Conservation (phyloP, 345 rosid species). For the Hirschfeldia incana region DNA sequence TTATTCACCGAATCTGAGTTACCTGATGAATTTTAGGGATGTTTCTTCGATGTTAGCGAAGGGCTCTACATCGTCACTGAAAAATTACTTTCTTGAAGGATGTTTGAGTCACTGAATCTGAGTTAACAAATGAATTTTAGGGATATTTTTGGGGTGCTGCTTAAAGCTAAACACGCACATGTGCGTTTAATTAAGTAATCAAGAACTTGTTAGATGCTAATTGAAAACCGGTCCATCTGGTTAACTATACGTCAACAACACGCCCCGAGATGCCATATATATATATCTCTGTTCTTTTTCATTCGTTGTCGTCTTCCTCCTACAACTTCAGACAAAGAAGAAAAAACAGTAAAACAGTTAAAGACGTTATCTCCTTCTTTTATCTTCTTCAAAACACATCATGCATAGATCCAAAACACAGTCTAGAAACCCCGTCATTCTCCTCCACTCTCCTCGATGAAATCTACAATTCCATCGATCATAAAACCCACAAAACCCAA, state of each 20-base stretch:
- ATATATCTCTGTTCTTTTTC: neutral
- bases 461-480: conserved; percentile 85
- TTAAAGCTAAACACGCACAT: neutral
- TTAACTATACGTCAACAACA: conserved; percentile 21
- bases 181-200: neutral
- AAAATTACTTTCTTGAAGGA: no score
- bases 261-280: conserved; percentile 30
- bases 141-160: neutral
- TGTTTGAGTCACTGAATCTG: no score
- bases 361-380: neutral
- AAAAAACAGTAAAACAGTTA: no score
- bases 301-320: conserved; percentile 31
- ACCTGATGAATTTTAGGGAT: no score
- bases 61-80: no score
- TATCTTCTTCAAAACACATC: conserved; percentile 22
- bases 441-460: conserved; percentile 88
- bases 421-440: conserved; percentile 64
- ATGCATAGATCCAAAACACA: conserved; percentile 30
- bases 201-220: neutral
- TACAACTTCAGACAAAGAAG: no score
- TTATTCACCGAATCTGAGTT: no score
- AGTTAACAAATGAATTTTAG: no score
- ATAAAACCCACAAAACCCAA: conserved; percentile 34
- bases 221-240: conserved; percentile 20
- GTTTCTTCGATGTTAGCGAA: no score